Base-by-base conservation (phyloP, 768 basidiomycete genomes). In the Xanthoconium purpureum region DNA sequence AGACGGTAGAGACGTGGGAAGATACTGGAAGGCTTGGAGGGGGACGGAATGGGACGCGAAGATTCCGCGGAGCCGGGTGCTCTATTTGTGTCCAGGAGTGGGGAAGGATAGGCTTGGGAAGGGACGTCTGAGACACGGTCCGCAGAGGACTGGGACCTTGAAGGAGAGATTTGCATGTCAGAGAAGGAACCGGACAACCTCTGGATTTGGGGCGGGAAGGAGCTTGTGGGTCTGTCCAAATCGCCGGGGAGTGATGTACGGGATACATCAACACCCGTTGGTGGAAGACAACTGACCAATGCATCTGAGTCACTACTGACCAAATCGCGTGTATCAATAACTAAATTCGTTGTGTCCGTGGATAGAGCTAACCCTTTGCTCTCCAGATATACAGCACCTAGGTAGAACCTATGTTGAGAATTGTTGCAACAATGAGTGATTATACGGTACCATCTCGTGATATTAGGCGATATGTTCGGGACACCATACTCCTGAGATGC, bases 1-100 rank as follows among this genome's bases (percentile, higher is more conserved):
- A 75, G 72, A 49, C 77, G 73, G 48, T 74, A 75, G 12, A 79
- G 67, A 65, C 71, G 71, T 13, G 79, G 77, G 49, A 82, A 74
- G 47, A 77, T 70, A 10, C 60, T 65, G 0, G 72, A 75, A n/a
- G 66, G 70, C 42, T 48, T 74, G 58, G 59, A 75, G 37, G 39
- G 68, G 53, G 38, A 72, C 53, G 63, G 29, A 1, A 44, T 54
- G 15, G 58, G 38, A 14, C 6, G 13, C 0, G 15, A 9, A 1
- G 51, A 20, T 6, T 55, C 60, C 4, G 52, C 2, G 29, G 29
- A 38, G 45, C 45, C 24, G 7, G 37, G 54, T 2, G 56, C 60
- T 24, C 63, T 68, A 5, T 66, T 70, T 18, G 63, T 58, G 5
- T 64, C 59, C 6, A 54, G 59, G 1, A 62, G 59, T 1, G 69